These are phyloP conservation scores for Berberis vulgaris DNA, from an alignment of 164 flowering plant species.

Conservation along the genomic window DNA sequence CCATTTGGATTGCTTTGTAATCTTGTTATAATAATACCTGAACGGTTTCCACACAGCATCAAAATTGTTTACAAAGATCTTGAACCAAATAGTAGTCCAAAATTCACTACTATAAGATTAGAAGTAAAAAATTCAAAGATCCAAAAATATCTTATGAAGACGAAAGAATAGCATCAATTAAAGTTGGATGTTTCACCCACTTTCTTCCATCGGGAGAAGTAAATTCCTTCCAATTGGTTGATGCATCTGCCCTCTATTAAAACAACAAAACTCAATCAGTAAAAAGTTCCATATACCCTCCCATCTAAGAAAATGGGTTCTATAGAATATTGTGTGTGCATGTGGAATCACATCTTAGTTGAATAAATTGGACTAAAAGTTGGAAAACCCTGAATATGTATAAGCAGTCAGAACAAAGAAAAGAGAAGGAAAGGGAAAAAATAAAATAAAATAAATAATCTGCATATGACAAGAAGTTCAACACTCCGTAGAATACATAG, in stretches of 20 bases:
- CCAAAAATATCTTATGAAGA: neutral
- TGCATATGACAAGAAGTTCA: no score
- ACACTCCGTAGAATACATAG: no score
- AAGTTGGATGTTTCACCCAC: slow-evolving; percentile 25
- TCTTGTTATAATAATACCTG: slow-evolving; percentile 93
- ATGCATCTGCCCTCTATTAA: slow-evolving; percentile 92
- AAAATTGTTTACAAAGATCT: neutral
- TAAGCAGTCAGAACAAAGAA: no score
- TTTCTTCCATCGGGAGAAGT: slow-evolving; percentile 80
- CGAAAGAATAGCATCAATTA: neutral
- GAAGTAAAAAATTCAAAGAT: neutral
- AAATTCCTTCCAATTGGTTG: slow-evolving; percentile 95
- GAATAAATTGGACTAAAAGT: no score
- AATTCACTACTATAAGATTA: neutral
- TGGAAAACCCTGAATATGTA: no score
- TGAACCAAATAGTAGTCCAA: neutral
- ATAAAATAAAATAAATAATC: no score
- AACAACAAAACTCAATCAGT: slow-evolving; percentile 1
- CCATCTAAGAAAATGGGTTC: no score
- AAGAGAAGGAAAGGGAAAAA: no score
- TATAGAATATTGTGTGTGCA: no score
- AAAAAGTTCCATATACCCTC: neutral
- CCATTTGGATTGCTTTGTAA: slow-evolving; percentile 85
- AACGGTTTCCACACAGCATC: neutral
- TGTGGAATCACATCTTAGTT: no score